Evolutionary conservation across 345 rosid species (phyloP).

Genomic region (Eucalyptus cloeziana): DNA sequence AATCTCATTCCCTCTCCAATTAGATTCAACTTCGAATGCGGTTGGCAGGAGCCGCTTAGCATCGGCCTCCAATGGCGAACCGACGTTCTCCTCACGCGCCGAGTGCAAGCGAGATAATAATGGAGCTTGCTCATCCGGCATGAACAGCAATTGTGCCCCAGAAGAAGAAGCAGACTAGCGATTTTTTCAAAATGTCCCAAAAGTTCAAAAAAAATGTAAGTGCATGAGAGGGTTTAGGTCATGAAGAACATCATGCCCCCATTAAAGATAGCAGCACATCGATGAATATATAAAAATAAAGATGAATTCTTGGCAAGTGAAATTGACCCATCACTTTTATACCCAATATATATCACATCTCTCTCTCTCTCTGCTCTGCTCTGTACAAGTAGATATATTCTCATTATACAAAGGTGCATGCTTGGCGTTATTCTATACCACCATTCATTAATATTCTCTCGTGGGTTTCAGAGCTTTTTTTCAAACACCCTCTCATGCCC

Average conservation of each 20-base stretch:
- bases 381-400: background rate
- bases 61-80: background rate
- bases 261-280: background rate
- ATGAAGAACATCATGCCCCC: constrained; percentile 22
- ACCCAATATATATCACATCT: background rate
- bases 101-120: background rate
- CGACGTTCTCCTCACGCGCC: background rate
- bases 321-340: background rate
- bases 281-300: background rate
- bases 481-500: constrained; percentile 2
- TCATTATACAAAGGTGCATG: background rate
- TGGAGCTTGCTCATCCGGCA: background rate
- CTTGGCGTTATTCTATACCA: background rate
- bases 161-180: background rate
- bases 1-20: background rate
- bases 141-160: background rate
- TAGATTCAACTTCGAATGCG: background rate
- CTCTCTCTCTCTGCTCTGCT: background rate
- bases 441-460: constrained; percentile 15
- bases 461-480: constrained; percentile 10
- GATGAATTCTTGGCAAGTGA: background rate
- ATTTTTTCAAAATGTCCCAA: background rate
- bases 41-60: background rate
- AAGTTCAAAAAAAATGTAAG: background rate
- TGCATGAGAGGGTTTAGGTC: constrained; percentile 8